phyloP scores from a whole-genome alignment of 2,329 filamentous ascomycete species.

The Helicocarpus griseus region DNA sequence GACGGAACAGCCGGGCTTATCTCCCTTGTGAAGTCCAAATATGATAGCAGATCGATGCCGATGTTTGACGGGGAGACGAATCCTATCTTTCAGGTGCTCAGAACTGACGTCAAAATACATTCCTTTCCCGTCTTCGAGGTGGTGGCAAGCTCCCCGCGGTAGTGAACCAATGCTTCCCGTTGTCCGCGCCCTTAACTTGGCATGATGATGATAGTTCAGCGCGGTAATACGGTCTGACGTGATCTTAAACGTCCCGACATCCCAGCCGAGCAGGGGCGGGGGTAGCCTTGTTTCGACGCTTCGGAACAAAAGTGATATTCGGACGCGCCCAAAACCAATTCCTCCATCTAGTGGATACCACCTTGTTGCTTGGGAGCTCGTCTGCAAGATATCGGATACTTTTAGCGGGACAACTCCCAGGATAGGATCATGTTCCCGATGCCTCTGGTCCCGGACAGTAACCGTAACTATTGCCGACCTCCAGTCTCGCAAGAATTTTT shows the following conservation, averaged over 20 bases:
- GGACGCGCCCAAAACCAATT: constrained; percentile 79
- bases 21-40: constrained; percentile 67
- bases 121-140: constrained; percentile 49
- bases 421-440: constrained; percentile 89
- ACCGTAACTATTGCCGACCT: constrained; percentile 76
- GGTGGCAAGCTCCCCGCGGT: constrained; percentile 50
- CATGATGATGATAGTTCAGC: constrained; percentile 49
- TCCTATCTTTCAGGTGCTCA: constrained; percentile 40
- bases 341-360: constrained; percentile 98
- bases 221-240: constrained; percentile 59
- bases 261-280: constrained; percentile 81
- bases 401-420: constrained; percentile 85
- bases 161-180: constrained; percentile 72
- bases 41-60: constrained; percentile 84
- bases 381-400: constrained; percentile 77
- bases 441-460: constrained; percentile 76
- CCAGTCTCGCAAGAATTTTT: constrained; percentile 91
- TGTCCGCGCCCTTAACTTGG: constrained; percentile 69
- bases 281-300: constrained; percentile 79
- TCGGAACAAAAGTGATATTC: constrained; percentile 82
- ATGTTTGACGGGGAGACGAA: constrained; percentile 78
- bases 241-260: constrained; percentile 91
- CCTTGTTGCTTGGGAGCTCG: constrained; percentile 72
- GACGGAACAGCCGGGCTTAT: constrained; percentile 66
- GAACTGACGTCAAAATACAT: constrained; percentile 50